Conservation (phyloP, 1,284 basidiomycete genomes). For the Filobasidium uniguttulatum region DNA sequence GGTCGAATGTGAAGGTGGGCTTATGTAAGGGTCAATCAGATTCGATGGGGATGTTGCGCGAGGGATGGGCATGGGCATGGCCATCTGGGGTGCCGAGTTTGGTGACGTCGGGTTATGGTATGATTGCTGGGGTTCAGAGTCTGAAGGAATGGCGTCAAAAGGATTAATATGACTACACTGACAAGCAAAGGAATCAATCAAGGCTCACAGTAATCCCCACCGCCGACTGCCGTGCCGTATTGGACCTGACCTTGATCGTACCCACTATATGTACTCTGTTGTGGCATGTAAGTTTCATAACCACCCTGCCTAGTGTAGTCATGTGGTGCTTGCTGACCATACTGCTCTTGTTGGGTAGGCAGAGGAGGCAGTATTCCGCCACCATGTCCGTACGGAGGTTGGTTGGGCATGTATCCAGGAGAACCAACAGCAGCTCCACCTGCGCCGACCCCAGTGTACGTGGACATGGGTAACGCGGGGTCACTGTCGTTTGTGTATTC, state of each 20-base stretch:
- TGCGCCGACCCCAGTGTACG: not conserved
- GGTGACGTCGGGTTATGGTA: not conserved
- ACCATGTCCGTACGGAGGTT: not conserved
- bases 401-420: not conserved
- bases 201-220: not conserved
- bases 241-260: not conserved
- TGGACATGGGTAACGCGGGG: too few relatives aligned
- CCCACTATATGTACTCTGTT: too few relatives aligned
- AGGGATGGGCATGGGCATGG: not conserved
- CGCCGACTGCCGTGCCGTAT: too few relatives aligned
- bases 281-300: too few relatives aligned
- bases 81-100: not conserved
- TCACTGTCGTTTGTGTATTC: not conserved
- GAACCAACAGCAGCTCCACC: not conserved
- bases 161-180: not conserved
- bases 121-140: not conserved
- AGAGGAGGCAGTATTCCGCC: not conserved
- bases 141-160: not conserved
- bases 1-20: not conserved
- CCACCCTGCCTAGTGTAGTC: too few relatives aligned
- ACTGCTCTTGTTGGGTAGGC: not conserved
- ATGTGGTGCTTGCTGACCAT: not conserved
- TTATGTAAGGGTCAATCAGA: not conserved
- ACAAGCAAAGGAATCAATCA: not conserved
- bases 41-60: not conserved